phyloP scores from a whole-genome alignment of 2,329 filamentous ascomycete species.

The Penicillium sp. region DNA sequence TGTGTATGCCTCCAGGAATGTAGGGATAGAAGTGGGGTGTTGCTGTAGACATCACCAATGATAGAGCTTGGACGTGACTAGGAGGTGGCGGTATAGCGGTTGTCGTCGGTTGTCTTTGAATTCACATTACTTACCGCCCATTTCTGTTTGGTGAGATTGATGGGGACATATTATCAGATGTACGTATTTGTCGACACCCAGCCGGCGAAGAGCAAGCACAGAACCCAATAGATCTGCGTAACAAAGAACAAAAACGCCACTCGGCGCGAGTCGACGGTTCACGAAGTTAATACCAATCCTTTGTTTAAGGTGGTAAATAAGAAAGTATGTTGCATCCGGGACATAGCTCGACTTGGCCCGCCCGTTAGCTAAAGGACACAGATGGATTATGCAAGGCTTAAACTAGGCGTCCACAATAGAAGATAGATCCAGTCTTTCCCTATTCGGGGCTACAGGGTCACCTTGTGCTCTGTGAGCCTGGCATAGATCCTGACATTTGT shows the following conservation, averaged over 20 bases:
- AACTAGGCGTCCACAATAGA: neutral
- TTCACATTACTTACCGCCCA: neutral
- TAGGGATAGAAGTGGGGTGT: neutral
- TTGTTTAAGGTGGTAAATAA: neutral
- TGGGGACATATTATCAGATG: neutral
- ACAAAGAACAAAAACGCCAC: neutral
- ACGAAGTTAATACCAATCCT: neutral
- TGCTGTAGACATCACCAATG: neutral
- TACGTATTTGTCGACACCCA: neutral
- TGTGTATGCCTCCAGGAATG: slow-evolving; percentile 2
- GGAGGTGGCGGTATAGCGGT: neutral
- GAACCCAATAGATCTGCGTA: neutral
- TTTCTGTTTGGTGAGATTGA: neutral
- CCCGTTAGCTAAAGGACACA: neutral
- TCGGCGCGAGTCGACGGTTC: neutral
- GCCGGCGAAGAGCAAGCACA: neutral
- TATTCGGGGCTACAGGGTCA: slow-evolving; percentile 15
- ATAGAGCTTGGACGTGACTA: neutral
- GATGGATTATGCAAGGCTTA: slow-evolving; percentile 1
- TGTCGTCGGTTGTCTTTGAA: neutral
- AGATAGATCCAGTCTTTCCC: neutral
- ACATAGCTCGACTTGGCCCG: neutral
- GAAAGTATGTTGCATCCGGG: slow-evolving; percentile 12
- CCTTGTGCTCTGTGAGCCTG: slow-evolving; percentile 7
- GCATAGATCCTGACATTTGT: slow-evolving; percentile 14